Base-by-base conservation (phyloP, 78 protist genomes). In the Monocercomonoides exilis region DNA sequence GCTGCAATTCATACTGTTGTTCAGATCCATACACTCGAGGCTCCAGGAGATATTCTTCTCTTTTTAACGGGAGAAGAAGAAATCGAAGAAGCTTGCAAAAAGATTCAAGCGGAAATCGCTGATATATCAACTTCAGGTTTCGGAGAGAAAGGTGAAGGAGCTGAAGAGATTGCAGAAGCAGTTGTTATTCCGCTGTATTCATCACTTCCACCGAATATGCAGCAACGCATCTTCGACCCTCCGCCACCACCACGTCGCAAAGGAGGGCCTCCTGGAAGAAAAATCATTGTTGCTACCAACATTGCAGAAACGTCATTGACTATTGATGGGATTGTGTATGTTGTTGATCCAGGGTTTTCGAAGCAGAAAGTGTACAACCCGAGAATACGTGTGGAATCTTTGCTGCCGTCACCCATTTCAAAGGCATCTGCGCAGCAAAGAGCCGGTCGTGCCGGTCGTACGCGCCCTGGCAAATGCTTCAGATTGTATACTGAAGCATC, bases 231-330 rank as follows among this genome's bases (percentile, higher is more conserved):
- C 41, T 95, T 96, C 45, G 92, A 93, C 2, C 77, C 54, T 3
- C 87, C 93, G 3, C 92, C 90, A 77, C 80, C 89, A 1, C 90
- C 92, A 2, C 44, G 81, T 32, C 2, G 2, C 11, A 90, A 90
- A 3, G 94, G 92, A 32, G 92, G 89, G 2, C 91, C 82, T 0
- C 87, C 90, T 2, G 91, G 95, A 32, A 87, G 98, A 5, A 97
- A 98, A 86, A 84, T 96, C 42, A 91, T 99, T 36, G 93, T 97
- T 21, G 87, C 99, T 2, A 99, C 99, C 34, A 97, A 98, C 93
- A 96, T 99, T 38, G 99, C 99, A 0, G 99, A 99, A 87, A 99
- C 99, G 5, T 97, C 99, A 0, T 89, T 99, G 70, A 99, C 99
- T 33, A 98, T 99, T 81, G 99, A 98, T 34, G 99, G 99, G 38